Evolutionary conservation across 1,139 yeast genomes (phyloP).

Genomic region (Kurtzmaniella quercitrusa): DNA sequence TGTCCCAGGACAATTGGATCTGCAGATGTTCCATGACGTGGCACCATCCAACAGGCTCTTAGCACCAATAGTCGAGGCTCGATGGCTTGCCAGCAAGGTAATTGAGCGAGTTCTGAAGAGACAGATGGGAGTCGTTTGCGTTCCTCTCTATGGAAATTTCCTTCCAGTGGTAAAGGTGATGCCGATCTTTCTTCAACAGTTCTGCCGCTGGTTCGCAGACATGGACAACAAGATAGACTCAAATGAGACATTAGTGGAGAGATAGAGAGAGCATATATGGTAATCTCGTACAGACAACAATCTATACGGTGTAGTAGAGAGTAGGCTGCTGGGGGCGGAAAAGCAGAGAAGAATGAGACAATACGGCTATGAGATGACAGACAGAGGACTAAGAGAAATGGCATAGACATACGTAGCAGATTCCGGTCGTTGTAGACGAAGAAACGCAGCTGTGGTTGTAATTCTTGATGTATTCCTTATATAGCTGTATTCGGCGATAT

Average conservation of each 20-base stretch:
- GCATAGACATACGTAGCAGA: too few species aligned
- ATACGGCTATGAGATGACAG: too few species aligned
- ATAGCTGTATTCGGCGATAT: too few species aligned
- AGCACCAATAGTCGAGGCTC: slow-evolving; percentile 57
- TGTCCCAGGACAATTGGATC: slow-evolving; percentile 64
- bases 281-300: too few species aligned
- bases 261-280: too few species aligned
- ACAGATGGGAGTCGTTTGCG: slow-evolving; percentile 47
- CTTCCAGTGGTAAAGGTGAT: slow-evolving; percentile 49
- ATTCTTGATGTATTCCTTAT: too few species aligned
- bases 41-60: slow-evolving; percentile 52
- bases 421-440: too few species aligned
- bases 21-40: slow-evolving; percentile 61
- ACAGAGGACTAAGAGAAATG: too few species aligned
- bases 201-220: slow-evolving; percentile 46
- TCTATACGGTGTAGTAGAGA: too few species aligned
- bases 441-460: too few species aligned
- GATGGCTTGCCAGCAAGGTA: slow-evolving; percentile 40
- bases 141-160: slow-evolving; percentile 59
- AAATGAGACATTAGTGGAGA: background rate
- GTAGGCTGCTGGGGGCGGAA: too few species aligned
- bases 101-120: slow-evolving; percentile 40
- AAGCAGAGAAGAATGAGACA: too few species aligned
- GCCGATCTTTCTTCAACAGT: slow-evolving; percentile 46
- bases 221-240: slow-evolving; percentile 46